These are phyloP conservation scores for Sedum album DNA, from an alignment of 164 flowering plant genomes.

Conservation along the genomic window DNA sequence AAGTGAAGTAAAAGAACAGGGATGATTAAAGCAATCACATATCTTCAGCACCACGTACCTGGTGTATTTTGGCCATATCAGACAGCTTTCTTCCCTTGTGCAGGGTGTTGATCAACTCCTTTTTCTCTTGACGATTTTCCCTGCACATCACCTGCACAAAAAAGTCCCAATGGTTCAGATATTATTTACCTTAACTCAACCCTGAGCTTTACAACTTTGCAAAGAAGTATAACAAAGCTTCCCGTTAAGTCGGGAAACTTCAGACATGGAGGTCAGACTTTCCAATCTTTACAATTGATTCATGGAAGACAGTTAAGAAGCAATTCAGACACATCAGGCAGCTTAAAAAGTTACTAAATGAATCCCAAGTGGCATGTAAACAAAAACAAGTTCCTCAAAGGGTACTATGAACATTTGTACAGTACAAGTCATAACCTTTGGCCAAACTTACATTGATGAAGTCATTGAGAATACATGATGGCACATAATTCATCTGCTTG, in stretches of 20 bases:
- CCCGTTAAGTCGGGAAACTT: not conserved
- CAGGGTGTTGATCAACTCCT: constrained; percentile 24
- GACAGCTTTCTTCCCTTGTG: constrained; percentile 25
- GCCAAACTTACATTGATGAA: constrained; percentile 26
- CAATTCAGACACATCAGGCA: no score
- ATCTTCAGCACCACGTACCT: constrained; percentile 17
- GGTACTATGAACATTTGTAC: no score
- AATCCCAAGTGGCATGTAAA: no score
- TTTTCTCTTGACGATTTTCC: constrained; percentile 25
- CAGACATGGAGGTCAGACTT: not conserved
- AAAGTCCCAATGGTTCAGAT: not conserved
- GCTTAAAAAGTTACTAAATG: no score
- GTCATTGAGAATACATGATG: constrained; percentile 28
- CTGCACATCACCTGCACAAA: constrained; percentile 33
- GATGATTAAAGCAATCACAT: not conserved
- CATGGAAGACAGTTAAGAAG: not conserved
- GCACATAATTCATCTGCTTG: constrained; percentile 18
- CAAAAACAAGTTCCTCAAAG: no score
- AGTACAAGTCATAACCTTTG: not conserved
- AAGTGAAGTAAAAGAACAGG: not conserved
- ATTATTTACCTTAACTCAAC: no score
- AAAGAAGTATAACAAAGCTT: no score
- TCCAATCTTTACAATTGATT: not conserved
- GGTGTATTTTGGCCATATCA: constrained; percentile 26
- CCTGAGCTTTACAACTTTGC: no score